Evolutionary conservation across 1,284 basidiomycete genomes (phyloP).

Genomic region (Salmacisia buchloeana): DNA sequence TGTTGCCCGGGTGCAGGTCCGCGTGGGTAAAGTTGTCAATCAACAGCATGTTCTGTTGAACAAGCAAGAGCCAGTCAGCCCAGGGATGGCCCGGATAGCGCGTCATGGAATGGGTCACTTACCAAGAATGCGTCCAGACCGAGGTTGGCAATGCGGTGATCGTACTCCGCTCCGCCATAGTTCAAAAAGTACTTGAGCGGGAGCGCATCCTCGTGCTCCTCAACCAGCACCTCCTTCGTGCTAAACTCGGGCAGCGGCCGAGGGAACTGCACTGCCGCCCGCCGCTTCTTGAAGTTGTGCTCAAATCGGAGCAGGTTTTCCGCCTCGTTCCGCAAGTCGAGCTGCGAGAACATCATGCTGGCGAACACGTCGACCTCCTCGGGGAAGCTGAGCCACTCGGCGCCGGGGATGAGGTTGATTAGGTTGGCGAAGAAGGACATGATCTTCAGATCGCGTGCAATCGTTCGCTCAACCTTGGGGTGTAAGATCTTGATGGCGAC

Average conservation of each 20-base stretch:
- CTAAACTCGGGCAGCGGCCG: slow-evolving; percentile 75
- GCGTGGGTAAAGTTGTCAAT: slow-evolving; percentile 98
- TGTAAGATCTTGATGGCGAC: slow-evolving; percentile 97
- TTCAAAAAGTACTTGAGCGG: slow-evolving; percentile 81
- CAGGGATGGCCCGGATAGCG: background rate
- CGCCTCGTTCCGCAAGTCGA: slow-evolving; percentile 85
- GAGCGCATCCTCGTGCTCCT: slow-evolving; percentile 88
- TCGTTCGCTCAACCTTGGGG: slow-evolving; percentile 67
- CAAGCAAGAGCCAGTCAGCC: background rate
- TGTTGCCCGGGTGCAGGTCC: slow-evolving; percentile 79
- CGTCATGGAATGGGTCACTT: slow-evolving; percentile 45
- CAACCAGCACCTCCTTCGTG: slow-evolving; percentile 74
- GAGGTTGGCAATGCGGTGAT: slow-evolving; percentile 80
- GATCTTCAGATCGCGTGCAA: slow-evolving; percentile 82
- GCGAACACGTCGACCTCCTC: slow-evolving; percentile 94
- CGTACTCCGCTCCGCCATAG: slow-evolving; percentile 77
- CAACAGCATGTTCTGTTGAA: slow-evolving; percentile 84
- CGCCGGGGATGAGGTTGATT: slow-evolving; percentile 77
- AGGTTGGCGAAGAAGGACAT: slow-evolving; percentile 84
- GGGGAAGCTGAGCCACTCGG: slow-evolving; percentile 92
- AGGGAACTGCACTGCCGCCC: slow-evolving; percentile 82
- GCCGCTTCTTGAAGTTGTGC: slow-evolving; percentile 68
- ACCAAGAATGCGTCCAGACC: slow-evolving; percentile 93
- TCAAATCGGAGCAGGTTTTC: slow-evolving; percentile 82
- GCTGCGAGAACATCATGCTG: slow-evolving; percentile 92